Conservation (phyloP, 2,329 filamentous ascomycete genomes). For the Sporothrix pseudoabietina region DNA sequence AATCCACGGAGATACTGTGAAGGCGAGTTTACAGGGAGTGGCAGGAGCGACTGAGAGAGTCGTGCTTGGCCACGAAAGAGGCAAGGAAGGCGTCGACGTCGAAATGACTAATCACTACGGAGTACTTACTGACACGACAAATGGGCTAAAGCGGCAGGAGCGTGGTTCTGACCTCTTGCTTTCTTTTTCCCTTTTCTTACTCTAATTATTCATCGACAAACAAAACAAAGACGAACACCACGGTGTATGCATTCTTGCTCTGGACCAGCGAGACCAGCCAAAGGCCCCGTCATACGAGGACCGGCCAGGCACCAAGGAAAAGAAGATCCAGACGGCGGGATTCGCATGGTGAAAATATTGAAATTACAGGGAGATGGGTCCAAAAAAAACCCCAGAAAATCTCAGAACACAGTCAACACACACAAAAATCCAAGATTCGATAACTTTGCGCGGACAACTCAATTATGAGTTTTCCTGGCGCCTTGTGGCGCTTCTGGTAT, state of each 20-base stretch:
- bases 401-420: too few species aligned
- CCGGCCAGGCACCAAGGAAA: neutral
- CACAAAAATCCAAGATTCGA: too few species aligned
- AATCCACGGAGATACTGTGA: constrained; percentile 5
- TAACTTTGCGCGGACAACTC: neutral
- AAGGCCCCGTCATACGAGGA: neutral
- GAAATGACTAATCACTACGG: constrained; percentile 5
- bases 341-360: constrained; percentile 2
- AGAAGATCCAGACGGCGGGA: neutral
- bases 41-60: neutral
- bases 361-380: constrained; percentile 2
- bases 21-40: neutral
- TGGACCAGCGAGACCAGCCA: neutral
- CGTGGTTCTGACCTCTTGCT: neutral
- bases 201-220: neutral
- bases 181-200: neutral
- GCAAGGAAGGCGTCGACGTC: neutral
- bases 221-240: neutral
- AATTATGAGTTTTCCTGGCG: neutral
- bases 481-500: neutral
- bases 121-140: too few species aligned
- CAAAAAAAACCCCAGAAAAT: neutral
- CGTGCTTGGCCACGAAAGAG: neutral
- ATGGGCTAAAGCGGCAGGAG: neutral
- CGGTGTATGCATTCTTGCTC: neutral